Evolutionary conservation across 208 protist genomes (phyloP).

Genomic region (Leishmania tropica): DNA sequence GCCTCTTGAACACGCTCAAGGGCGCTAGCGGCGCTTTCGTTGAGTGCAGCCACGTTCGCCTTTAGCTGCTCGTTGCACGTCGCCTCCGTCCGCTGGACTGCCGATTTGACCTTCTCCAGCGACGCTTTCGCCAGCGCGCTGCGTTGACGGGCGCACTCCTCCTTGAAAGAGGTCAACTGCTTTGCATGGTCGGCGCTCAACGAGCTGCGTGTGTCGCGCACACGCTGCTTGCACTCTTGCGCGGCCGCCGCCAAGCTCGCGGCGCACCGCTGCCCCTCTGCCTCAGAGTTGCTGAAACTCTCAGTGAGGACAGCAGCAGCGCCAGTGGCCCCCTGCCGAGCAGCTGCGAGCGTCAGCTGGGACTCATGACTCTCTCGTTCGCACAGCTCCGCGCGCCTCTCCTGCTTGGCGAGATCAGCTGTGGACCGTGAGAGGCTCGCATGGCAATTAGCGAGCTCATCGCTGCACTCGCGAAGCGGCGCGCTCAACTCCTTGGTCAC

Average conservation of each 20-base stretch:
- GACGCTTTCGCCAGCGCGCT: neutral
- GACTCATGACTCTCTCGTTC: neutral
- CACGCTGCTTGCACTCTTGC: neutral
- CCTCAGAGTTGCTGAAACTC: constrained; percentile 9
- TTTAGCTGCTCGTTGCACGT: constrained; percentile 11
- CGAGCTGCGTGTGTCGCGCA: neutral
- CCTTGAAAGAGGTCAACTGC: constrained; percentile 7
- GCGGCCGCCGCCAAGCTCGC: constrained; percentile 2
- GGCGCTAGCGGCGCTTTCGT: neutral
- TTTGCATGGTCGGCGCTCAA: constrained; percentile 6
- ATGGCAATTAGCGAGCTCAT: neutral
- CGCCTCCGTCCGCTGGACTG: constrained; percentile 5
- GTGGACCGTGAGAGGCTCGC: neutral
- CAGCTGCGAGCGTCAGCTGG: neutral
- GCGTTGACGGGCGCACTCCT: constrained; percentile 10
- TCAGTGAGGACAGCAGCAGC: constrained; percentile 4
- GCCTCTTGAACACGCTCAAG: constrained; percentile 4
- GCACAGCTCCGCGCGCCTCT: constrained; percentile 4
- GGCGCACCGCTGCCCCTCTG: constrained; percentile 15
- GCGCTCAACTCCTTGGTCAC: neutral
- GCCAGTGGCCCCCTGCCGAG: neutral
- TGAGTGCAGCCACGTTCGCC: neutral
- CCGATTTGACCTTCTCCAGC: neutral
- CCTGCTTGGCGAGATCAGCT: neutral
- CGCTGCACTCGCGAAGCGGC: constrained; percentile 2